A percentile compares a stretch with the other conserved stretches of the same genome.
Evolutionary conservation across 345 rosid species (phyloP).

Genomic region (Eucalyptus caleyi): DNA sequence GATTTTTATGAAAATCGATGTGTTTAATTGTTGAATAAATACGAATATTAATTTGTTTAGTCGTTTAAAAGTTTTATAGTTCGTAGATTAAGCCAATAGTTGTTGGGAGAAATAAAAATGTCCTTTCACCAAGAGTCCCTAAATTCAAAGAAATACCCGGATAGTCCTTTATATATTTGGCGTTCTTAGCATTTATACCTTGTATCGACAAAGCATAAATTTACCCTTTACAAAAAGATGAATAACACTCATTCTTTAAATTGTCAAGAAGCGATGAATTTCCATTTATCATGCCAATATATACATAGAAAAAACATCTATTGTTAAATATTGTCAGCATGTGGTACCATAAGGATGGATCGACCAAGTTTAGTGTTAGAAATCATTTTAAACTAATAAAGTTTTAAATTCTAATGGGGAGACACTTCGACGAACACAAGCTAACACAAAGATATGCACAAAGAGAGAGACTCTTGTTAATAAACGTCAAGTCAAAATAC

Average conservation of each 20-base stretch:
- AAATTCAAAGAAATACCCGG: not conserved
- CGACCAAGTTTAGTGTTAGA: not conserved
- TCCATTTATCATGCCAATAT: not conserved
- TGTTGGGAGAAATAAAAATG: not conserved
- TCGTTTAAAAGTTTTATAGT: not conserved
- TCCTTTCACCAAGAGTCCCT: not conserved
- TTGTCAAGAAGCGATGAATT: not conserved
- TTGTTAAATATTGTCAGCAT: not conserved
- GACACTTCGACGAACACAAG: not conserved
- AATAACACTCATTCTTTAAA: not conserved
- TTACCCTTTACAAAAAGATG: not conserved
- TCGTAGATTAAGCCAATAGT: not conserved
- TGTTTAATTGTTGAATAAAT: not conserved
- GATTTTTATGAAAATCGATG: not conserved
- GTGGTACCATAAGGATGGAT: not conserved
- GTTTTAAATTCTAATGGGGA: not conserved
- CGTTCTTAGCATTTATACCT: not conserved
- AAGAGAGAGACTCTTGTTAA: not conserved
- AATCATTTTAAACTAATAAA: not conserved
- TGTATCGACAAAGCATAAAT: not conserved
- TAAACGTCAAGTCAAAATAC: not conserved
- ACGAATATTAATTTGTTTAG: not conserved
- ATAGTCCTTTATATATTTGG: not conserved
- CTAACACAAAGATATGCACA: not conserved
- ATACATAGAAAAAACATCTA: not conserved